phyloP scores from a whole-genome alignment of 2,329 filamentous ascomycete genomes.

The Catunica adiposa region DNA sequence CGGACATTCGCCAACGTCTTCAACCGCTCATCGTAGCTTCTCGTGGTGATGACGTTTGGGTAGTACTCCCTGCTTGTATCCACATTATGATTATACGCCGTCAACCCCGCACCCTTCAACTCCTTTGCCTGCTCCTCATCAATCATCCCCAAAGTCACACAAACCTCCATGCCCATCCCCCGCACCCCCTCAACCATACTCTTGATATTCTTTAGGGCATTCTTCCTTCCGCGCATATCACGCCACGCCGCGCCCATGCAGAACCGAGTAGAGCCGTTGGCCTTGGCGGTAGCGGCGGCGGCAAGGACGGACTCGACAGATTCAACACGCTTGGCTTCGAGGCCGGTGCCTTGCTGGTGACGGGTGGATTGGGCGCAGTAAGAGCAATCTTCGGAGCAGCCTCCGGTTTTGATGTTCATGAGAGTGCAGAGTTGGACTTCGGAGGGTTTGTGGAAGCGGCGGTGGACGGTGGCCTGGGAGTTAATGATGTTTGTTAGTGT shows the following conservation, averaged over 20 bases:
- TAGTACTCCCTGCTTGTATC: conserved; percentile 85
- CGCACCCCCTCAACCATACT: conserved; percentile 72
- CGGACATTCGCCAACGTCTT: conserved; percentile 65
- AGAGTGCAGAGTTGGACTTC: conserved; percentile 84
- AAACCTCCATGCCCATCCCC: conserved; percentile 73
- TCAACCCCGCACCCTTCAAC: conserved; percentile 68
- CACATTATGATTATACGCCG: conserved; percentile 88
- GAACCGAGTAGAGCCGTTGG: conserved; percentile 77
- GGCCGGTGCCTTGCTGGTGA: conserved; percentile 57
- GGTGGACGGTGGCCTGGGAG: conserved; percentile 54
- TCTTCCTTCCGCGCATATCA: conserved; percentile 84
- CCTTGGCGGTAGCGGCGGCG: conserved; percentile 60
- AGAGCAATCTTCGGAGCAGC: conserved; percentile 81
- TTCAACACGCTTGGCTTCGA: conserved; percentile 65
- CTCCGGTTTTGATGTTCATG: conserved; percentile 93
- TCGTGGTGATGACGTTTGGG: conserved; percentile 68
- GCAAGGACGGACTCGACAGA: conserved; percentile 66
- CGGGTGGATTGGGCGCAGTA: conserved; percentile 84
- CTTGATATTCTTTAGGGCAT: conserved; percentile 65
- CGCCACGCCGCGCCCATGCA: conserved; percentile 93
- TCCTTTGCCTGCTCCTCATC: conserved; percentile 64
- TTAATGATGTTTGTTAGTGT: not conserved
- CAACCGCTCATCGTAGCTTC: conserved; percentile 74
- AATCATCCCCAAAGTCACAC: conserved; percentile 90
- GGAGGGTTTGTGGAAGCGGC: conserved; percentile 67